Evolutionary conservation across 2,329 filamentous ascomycete species (phyloP).

Genomic region (Clonostachys rosea): DNA sequence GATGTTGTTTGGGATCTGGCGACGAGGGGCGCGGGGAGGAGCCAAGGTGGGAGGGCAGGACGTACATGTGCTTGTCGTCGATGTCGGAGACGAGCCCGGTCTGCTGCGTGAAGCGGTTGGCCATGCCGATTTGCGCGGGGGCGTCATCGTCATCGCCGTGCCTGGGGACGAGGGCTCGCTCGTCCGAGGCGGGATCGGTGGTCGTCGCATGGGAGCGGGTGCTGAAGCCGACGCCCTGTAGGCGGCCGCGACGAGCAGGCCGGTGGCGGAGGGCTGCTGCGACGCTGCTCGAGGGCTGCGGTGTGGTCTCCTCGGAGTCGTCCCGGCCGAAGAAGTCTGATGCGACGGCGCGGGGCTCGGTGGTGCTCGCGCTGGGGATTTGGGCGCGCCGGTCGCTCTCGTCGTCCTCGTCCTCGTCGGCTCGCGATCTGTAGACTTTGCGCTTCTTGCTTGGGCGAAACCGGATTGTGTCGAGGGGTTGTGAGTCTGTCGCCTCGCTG

Average conservation of each 20-base stretch:
- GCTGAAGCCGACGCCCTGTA: slow-evolving; percentile 54
- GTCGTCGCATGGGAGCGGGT: slow-evolving; percentile 15
- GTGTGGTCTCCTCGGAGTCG: slow-evolving; percentile 5
- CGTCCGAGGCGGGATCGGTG: slow-evolving; percentile 15
- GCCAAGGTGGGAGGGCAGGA: slow-evolving; percentile 14
- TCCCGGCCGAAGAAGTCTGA: slow-evolving; percentile 3
- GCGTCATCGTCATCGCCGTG: slow-evolving; percentile 16
- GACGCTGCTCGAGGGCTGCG: slow-evolving; percentile 25
- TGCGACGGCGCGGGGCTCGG: neutral
- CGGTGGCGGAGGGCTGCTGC: slow-evolving; percentile 48
- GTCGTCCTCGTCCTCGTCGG: slow-evolving; percentile 10
- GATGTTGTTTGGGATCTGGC: neutral
- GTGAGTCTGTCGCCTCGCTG: slow-evolving; percentile 11
- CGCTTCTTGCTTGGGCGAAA: slow-evolving; percentile 57
- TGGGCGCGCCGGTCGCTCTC: neutral
- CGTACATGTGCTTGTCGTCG: slow-evolving; percentile 77
- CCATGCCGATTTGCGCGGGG: slow-evolving; percentile 17
- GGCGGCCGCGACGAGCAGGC: slow-evolving; percentile 41
- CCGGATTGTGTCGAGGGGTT: slow-evolving; percentile 22
- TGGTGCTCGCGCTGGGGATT: neutral
- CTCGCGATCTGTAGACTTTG: slow-evolving; percentile 52
- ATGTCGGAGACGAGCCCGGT: slow-evolving; percentile 63
- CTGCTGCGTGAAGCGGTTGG: slow-evolving; percentile 63
- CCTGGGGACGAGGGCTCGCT: slow-evolving; percentile 24
- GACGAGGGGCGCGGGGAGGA: slow-evolving; percentile 1